Evolutionary conservation across 331 rosid species (phyloP).

Genomic region (Pyracantha coccinea): DNA sequence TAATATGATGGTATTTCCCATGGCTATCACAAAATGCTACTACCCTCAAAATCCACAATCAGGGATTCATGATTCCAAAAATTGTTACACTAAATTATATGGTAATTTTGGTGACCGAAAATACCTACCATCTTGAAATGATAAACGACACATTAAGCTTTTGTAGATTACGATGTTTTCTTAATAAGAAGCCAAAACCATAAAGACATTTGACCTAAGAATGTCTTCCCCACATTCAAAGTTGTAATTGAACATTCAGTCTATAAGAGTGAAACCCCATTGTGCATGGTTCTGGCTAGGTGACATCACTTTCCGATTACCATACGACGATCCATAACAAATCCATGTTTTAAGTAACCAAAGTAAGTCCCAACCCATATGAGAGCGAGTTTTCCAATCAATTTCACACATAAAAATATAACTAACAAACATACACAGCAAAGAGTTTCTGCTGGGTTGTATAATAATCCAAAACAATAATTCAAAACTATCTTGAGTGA

Average conservation of each 20-base stretch:
- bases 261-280: neutral
- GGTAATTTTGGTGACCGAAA: neutral
- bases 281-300: neutral
- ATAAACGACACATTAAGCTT: neutral
- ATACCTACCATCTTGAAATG: neutral
- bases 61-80: neutral
- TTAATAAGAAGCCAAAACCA: neutral
- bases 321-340: neutral
- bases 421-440: neutral
- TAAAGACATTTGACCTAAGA: neutral
- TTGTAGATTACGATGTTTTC: neutral
- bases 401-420: neutral
- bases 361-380: neutral
- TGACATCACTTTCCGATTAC: neutral
- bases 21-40: neutral
- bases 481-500: neutral
- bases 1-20: neutral
- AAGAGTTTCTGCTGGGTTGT: neutral
- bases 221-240: neutral
- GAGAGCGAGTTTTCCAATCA: no score
- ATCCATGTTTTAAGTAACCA: neutral
- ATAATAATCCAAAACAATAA: neutral
- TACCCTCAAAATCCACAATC: conserved; percentile 6
- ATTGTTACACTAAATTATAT: neutral
- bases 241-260: neutral